These are phyloP conservation scores for Lactifluus piperatus DNA, from an alignment of 768 basidiomycete species.

Conservation along the genomic window DNA sequence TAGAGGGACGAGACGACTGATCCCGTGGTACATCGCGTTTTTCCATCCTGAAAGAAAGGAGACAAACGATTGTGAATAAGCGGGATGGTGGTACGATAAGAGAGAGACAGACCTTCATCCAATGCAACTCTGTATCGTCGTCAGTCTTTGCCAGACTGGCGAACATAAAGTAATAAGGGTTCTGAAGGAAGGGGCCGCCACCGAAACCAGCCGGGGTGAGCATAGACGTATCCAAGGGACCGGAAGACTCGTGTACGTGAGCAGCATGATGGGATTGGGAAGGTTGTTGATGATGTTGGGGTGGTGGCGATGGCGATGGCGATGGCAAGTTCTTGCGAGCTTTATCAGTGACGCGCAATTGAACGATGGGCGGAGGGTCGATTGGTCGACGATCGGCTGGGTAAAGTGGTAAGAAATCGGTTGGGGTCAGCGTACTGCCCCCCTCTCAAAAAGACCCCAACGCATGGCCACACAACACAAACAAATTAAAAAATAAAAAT, in stretches of 20 bases:
- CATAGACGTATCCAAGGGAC: constrained; percentile 14
- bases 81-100: neutral
- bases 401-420: neutral
- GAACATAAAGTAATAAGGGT: constrained; percentile 96
- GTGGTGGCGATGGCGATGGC: constrained; percentile 18
- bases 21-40: constrained; percentile 86
- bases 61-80: constrained; percentile 2
- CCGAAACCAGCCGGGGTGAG: constrained; percentile 28
- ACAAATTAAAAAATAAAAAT: neutral
- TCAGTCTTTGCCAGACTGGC: constrained; percentile 85
- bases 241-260: constrained; percentile 2
- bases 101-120: constrained; percentile 52
- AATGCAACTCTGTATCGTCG: constrained; percentile 82
- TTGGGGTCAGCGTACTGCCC: neutral
- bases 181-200: constrained; percentile 64
- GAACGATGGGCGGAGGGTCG: constrained; percentile 95
- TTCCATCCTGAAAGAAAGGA: constrained; percentile 52
- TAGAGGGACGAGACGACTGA: constrained; percentile 86
- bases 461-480: neutral
- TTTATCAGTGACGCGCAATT: constrained; percentile 79
- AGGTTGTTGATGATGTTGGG: constrained; percentile 7
- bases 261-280: constrained; percentile 4
- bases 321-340: constrained; percentile 26
- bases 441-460: neutral
- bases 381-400: constrained; percentile 91